Evolutionary conservation across 2,329 filamentous ascomycete genomes (phyloP).

Genomic region (Ophiobolus disseminans): DNA sequence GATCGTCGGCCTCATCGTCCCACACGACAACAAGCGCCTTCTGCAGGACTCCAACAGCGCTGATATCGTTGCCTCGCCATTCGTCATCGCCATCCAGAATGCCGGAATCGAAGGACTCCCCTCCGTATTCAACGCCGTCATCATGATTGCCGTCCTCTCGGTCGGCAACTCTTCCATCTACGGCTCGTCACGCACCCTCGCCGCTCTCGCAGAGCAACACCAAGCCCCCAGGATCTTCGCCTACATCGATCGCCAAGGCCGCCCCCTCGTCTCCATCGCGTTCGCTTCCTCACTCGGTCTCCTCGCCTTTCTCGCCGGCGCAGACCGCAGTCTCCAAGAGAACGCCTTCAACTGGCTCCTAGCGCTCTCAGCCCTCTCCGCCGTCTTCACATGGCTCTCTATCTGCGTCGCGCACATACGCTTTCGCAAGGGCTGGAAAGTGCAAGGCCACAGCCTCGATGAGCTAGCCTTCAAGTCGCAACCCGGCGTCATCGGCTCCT

Average conservation of each 20-base stretch:
- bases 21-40: slow-evolving; percentile 71
- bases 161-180: slow-evolving; percentile 94
- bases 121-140: slow-evolving; percentile 93
- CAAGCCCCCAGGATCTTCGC: slow-evolving; percentile 64
- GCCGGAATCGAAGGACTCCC: slow-evolving; percentile 82
- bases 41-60: slow-evolving; percentile 64
- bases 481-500: slow-evolving; percentile 80
- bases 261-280: slow-evolving; percentile 63
- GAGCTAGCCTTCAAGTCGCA: slow-evolving; percentile 85
- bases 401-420: slow-evolving; percentile 68
- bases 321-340: slow-evolving; percentile 45
- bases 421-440: slow-evolving; percentile 68
- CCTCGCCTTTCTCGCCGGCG: slow-evolving; percentile 64
- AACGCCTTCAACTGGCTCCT: slow-evolving; percentile 70
- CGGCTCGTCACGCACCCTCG: slow-evolving; percentile 87
- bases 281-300: slow-evolving; percentile 65
- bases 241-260: slow-evolving; percentile 68
- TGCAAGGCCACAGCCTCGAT: slow-evolving; percentile 68
- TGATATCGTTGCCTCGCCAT: slow-evolving; percentile 81
- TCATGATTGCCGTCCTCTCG: slow-evolving; percentile 86
- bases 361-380: slow-evolving; percentile 73
- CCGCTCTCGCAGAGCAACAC: slow-evolving; percentile 82
- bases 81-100: slow-evolving; percentile 89
- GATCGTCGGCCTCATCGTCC: slow-evolving; percentile 82
- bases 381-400: slow-evolving; percentile 78